These are phyloP conservation scores for Blastosporella zonata DNA, from an alignment of 1,284 basidiomycete genomes.

Conservation along the genomic window DNA sequence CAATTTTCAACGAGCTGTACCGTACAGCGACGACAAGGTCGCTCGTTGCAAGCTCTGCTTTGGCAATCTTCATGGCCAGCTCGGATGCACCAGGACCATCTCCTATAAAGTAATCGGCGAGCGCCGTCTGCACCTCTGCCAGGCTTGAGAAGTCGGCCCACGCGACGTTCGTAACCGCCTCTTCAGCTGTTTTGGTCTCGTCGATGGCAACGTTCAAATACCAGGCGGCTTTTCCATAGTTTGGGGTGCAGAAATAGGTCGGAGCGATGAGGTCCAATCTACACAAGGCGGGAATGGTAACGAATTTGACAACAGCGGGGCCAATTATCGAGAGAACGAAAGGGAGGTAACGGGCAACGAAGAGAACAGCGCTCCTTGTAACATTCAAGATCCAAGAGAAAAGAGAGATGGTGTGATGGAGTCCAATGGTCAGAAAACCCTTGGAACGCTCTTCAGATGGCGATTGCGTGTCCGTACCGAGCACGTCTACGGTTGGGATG, in stretches of 20 bases:
- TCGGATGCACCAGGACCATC: conserved; percentile 33
- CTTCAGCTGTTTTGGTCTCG: background rate
- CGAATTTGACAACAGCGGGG: background rate
- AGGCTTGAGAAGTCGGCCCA: conserved; percentile 35
- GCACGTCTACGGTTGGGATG: background rate
- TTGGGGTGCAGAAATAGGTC: conserved; percentile 5
- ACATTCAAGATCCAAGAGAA: background rate
- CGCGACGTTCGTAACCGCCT: background rate
- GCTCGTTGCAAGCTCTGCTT: conserved; percentile 43
- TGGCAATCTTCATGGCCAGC: conserved; percentile 41
- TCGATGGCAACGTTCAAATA: background rate
- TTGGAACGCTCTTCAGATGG: background rate
- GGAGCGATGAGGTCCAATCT: background rate
- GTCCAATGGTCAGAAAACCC: background rate
- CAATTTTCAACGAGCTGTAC: conserved; percentile 35
- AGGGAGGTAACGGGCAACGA: background rate
- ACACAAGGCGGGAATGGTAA: conserved; percentile 1
- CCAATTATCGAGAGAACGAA: background rate
- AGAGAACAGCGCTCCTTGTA: background rate
- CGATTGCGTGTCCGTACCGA: background rate
- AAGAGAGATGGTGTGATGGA: background rate
- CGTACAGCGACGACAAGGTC: conserved; percentile 41
- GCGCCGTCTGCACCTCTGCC: conserved; percentile 34
- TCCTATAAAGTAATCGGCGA: conserved; percentile 37
- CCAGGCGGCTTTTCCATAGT: background rate